A percentile compares a stretch with the other conserved stretches of the same genome.
These are phyloP conservation scores for Diutina neorugosa DNA, from an alignment of 1,139 yeast genomes.

Conservation along the genomic window DNA sequence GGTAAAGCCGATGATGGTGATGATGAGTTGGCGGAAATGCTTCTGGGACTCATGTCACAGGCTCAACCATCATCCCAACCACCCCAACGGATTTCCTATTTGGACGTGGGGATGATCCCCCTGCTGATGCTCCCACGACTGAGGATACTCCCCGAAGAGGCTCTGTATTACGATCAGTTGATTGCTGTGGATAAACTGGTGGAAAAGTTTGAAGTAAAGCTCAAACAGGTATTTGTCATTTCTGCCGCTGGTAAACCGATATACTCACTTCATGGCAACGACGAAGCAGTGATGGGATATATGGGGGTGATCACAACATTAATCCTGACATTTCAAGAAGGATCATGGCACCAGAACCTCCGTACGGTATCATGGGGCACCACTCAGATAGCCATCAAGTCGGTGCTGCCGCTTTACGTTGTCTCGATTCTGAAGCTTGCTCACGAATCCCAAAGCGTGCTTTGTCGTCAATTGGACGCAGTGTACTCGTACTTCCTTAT, in stretches of 20 bases:
- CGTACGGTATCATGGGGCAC: conserved; percentile 16
- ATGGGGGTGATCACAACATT: conserved; percentile 66
- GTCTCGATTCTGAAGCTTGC: conserved; percentile 54
- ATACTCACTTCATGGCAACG: conserved; percentile 69
- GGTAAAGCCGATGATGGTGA: background rate
- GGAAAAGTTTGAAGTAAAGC: conserved; percentile 26
- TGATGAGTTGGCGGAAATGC: conserved; percentile 1
- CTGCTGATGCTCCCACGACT: background rate
- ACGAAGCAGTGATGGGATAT: conserved; percentile 58
- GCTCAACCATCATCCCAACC: background rate
- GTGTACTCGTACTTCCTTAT: conserved; percentile 71
- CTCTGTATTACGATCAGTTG: background rate
- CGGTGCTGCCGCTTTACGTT: conserved; percentile 58
- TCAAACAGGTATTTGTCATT: conserved; percentile 70
- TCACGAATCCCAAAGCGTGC: conserved; percentile 21
- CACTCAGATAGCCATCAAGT: conserved; percentile 47
- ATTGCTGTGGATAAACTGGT: conserved; percentile 13
- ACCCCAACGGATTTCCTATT: background rate
- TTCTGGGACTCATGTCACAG: conserved; percentile 2
- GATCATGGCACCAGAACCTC: conserved; percentile 18
- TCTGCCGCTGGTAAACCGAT: conserved; percentile 92
- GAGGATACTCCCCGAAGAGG: background rate
- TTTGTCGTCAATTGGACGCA: conserved; percentile 58
- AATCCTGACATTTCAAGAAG: conserved; percentile 45
- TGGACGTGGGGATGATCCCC: background rate